Base-by-base conservation (phyloP, 805 yeast species). In the Nakazawaea peltata region DNA sequence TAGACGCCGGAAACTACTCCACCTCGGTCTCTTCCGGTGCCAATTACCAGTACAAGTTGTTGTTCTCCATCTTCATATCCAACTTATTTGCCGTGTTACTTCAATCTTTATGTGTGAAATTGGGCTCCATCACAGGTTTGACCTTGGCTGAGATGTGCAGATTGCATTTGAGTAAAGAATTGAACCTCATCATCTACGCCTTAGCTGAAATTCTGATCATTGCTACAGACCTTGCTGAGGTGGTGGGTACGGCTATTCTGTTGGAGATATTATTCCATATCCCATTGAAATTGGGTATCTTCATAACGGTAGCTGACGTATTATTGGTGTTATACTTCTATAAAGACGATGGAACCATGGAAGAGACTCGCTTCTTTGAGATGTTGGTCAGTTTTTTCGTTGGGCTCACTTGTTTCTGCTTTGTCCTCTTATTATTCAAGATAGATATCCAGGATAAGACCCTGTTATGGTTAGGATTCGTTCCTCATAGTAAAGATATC, bases 1-100 rank as follows among this genome's bases (percentile, higher is more conserved):
- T 92, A 86, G 97, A 90, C 49, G 97, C 98, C 0, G 98, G 98
- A 4, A 90, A 92, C 59, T 90, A 88, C 57, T 81, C 95, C 26
- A 85, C 97, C 1, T 94, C 92, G 8, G 95, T 90, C 11, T 83
- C 92, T 7, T 92, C 94, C 1, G 95, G 95, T n/a, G 81, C 95
- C 22, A 80, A 84, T 19, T 85, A 81, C 54, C 74, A 80, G 45
- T 90, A 80, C 54, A 79, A 82, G 40, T 63, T 88, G 23, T 57
- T 90, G 21, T 88, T 87, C 53, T 77, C 88, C 16, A 72, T 90
- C 14, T 61, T 87, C 24, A 58, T 88, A 18, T 79, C 95, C 5
- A 90, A 88, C 48, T 58, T 88, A 26, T 70, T 90, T 61, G 97
- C 97, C 3, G 82, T 88, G 4, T 77, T 85, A 43, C 67, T 88